phyloP scores from a whole-genome alignment of 75 land plant species.

The Pinus tabuliformis region DNA sequence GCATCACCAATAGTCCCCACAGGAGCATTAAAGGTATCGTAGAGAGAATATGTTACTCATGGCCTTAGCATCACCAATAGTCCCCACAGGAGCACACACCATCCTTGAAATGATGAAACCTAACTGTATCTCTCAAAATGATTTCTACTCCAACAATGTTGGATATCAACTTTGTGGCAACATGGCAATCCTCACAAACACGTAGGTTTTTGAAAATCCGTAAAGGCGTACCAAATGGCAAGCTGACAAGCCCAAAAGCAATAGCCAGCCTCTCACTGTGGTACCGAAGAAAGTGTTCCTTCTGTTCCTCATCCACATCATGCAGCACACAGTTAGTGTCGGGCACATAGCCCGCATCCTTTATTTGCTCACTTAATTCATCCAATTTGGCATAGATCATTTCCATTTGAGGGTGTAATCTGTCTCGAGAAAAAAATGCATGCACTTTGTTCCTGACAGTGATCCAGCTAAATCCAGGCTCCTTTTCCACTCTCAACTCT shows the following conservation, averaged over 20 bases:
- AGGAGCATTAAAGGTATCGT: slow-evolving; percentile 14
- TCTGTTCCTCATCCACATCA: slow-evolving; percentile 12
- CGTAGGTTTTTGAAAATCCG: slow-evolving; percentile 27
- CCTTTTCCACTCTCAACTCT: slow-evolving; percentile 13
- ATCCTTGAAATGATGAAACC: slow-evolving; percentile 26
- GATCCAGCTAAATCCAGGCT: slow-evolving; percentile 17
- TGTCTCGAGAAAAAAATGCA: slow-evolving; percentile 5
- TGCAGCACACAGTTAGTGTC: slow-evolving; percentile 6
- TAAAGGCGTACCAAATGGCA: slow-evolving; percentile 3
- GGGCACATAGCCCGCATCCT: slow-evolving; percentile 17
- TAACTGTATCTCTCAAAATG: slow-evolving; percentile 15
- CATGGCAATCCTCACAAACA: slow-evolving; percentile 25
- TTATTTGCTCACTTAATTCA: background rate
- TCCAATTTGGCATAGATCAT: slow-evolving; percentile 8
- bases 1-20: slow-evolving; percentile 23
- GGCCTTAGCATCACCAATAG: slow-evolving; percentile 13
- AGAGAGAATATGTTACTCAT: background rate
- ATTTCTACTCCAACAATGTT: slow-evolving; percentile 14
- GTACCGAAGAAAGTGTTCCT: slow-evolving; percentile 12
- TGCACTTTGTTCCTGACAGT: slow-evolving; percentile 7
- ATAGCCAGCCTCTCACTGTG: slow-evolving; percentile 29
- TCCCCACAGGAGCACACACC: slow-evolving; percentile 27
- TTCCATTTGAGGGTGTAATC: slow-evolving; percentile 7
- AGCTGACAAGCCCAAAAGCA: slow-evolving; percentile 15
- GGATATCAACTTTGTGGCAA: slow-evolving; percentile 15